Evolutionary conservation across 768 basidiomycete genomes (phyloP), one percentile per base, ranked within the genome.

Genomic region (Clathrus columnatus): DNA sequence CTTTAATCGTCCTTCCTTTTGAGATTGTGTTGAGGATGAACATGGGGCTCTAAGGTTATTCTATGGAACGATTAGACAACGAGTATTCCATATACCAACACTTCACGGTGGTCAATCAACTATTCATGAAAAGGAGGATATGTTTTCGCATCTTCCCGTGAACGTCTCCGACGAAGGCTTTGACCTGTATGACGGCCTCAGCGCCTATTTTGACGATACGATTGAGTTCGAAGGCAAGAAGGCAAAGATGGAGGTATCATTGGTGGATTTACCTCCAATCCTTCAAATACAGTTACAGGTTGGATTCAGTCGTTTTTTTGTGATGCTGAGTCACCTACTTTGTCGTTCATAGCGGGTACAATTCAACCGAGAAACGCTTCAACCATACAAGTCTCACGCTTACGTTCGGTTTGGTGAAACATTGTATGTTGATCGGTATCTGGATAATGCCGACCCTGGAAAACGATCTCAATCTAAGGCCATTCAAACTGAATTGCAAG

Each of bases 281-380:
- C 71, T 99, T 32, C 96, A 99, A 65, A 88, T 99, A 44, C 96
- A 99, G 67, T 78, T 99, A 7, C 92, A 97, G 80, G 94, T 91
- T 50, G 8, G 3, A 29, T 24, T 7, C 11, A 18, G 23, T 17
- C 26, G 32, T 42, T 48, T 20, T 16, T 14, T 18, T 7, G 24
- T 26, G 23, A 45, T 43, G 49, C 10, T 18, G 24, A 47, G 50
- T 58, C 51, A 42, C 61, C 59, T 50, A 59, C 47, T 48, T 50
- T 50, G 21, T 1, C 21, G 24, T 18, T 3, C 7, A 18, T 61
- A 94, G 91, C 75, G 93, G 56, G 93, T 92, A 4, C 92, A 95
- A 76, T 98, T 92, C 72, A 91, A 98, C 65, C 81, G 91, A 7
- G 86, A 91, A 61, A 91, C 87, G 0, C 76, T 91, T 54, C 88